These are phyloP conservation scores for Phylloporus rhodoxanthus DNA, from an alignment of 768 basidiomycete genomes.

Conservation along the genomic window DNA sequence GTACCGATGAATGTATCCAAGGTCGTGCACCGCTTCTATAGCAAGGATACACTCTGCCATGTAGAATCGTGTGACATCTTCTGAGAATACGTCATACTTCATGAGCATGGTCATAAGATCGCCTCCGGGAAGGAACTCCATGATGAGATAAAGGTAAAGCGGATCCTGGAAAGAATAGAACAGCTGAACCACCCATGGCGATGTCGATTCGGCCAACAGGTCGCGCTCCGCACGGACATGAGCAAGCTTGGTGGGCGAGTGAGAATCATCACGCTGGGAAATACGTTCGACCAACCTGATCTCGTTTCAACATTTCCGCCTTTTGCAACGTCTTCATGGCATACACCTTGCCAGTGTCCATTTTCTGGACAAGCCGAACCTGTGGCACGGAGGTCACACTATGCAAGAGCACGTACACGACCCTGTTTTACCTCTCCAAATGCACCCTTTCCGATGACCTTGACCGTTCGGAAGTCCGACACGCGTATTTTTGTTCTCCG, in stretches of 20 bases:
- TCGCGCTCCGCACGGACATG: conserved; percentile 97
- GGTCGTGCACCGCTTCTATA: conserved; percentile 95
- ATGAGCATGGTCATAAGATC: conserved; percentile 99
- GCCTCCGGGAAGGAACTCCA: conserved; percentile 90
- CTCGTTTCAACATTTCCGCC: conserved; percentile 98
- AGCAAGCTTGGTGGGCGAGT: conserved; percentile 58
- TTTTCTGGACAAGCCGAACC: conserved; percentile 95
- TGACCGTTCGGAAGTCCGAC: conserved; percentile 90
- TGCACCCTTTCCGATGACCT: conserved; percentile 98
- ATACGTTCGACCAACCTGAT: conserved; percentile 61
- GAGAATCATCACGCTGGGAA: conserved; percentile 1
- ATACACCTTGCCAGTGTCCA: conserved; percentile 96
- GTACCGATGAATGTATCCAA: conserved; percentile 98
- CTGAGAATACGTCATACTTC: conserved; percentile 98
- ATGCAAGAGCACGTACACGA: neutral
- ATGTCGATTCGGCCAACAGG: conserved; percentile 93
- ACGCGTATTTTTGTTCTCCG: conserved; percentile 90
- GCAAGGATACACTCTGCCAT: conserved; percentile 98
- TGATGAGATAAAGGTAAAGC: conserved; percentile 93
- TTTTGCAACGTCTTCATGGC: conserved; percentile 99
- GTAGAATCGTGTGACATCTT: conserved; percentile 97
- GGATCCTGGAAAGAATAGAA: conserved; percentile 99
- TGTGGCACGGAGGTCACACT: conserved; percentile 26
- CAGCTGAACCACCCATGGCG: conserved; percentile 94
- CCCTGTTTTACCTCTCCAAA: conserved; percentile 80